Base-by-base conservation (phyloP, 768 basidiomycete species). In the Suillus sp. region DNA sequence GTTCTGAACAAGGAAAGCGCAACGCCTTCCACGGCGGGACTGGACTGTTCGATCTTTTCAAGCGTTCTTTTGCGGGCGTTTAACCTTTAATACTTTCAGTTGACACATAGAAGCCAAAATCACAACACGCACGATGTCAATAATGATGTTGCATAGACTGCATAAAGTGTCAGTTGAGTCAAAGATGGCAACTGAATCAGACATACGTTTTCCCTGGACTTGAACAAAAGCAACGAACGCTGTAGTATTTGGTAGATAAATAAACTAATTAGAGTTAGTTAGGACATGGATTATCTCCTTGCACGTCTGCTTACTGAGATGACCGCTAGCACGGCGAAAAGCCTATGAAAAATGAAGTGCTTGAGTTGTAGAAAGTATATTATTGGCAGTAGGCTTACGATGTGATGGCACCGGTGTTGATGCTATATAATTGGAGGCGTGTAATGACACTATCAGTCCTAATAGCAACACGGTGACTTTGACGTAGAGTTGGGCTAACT, bases 101-200 rank as follows among this genome's bases (percentile, higher is more conserved):
- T 50, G 5, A 50, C 6, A 13, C 48, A 50, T 27, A 27, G 25
- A 48, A 10, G 13, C 25, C 25, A 50, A 56, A 56, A 27, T 22
- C 38, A n/a, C 25, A 30, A 55, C 30, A 62, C 68, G 43, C 16
- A 69, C 67, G 67, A 68, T 35, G 68, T 61, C 13, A 69, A 60
- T 10, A 66, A 59, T 30, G 65, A 69, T 54, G 66, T 42, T 4
- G 68, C 68, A 22, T 69, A 69, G n/a, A 67, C 68, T 67, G 35
- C 11, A 32, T 16, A 40, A 25, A 37, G 35, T 20, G 27, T 37
- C 11, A 38, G 11, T 16, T 5, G 38, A 9, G 20, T 47, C 48
- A 38, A 18, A 7, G 13, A 27, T 37, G 3, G 43, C 8, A 37
- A 35, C 6, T 1, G 3, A 61, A 34, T 25, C 8, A n/a, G 22